Conservation (phyloP, 345 rosid species). For the Gynandropsis gynandra region DNA sequence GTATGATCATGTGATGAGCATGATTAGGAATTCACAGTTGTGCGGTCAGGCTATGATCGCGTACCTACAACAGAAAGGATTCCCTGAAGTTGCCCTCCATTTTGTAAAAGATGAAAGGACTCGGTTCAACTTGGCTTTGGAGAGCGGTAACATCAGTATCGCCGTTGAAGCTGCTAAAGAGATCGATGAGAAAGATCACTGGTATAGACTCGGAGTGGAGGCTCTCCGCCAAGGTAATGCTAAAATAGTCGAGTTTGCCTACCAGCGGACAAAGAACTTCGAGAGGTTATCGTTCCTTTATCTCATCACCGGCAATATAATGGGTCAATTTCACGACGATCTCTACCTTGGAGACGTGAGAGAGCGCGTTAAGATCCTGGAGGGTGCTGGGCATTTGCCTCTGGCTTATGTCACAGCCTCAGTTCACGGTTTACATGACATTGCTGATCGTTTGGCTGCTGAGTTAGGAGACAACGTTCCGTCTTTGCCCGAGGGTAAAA, state of each 20-base stretch:
- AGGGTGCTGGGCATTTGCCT: constrained; percentile 83
- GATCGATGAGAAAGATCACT: constrained; percentile 90
- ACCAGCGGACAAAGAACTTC: constrained; percentile 92
- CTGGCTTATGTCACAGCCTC: constrained; percentile 83
- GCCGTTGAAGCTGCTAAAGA: constrained; percentile 96
- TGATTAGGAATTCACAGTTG: constrained; percentile 78
- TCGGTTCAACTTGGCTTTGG: constrained; percentile 77
- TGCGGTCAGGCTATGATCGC: constrained; percentile 92
- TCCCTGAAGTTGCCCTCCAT: constrained; percentile 90
- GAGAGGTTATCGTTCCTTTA: constrained; percentile 93
- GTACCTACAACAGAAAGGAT: constrained; percentile 81
- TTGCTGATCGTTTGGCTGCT: constrained; percentile 60
- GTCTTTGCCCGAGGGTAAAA: constrained; percentile 60
- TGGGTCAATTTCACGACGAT: constrained; percentile 97
- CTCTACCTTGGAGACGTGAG: constrained; percentile 79
- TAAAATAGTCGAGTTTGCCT: constrained; percentile 87
- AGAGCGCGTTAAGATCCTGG: constrained; percentile 84
- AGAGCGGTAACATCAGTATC: constrained; percentile 88
- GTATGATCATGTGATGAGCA: constrained; percentile 77
- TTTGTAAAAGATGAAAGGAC: constrained; percentile 88
- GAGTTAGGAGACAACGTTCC: constrained; percentile 76
- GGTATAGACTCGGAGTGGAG: constrained; percentile 92
- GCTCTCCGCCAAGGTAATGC: constrained; percentile 98
- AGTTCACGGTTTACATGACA: constrained; percentile 66
- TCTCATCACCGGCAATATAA: constrained; percentile 75